These are phyloP conservation scores for Lodderomyces jiufengensis DNA, from an alignment of 1,139 yeast genomes.

Conservation along the genomic window DNA sequence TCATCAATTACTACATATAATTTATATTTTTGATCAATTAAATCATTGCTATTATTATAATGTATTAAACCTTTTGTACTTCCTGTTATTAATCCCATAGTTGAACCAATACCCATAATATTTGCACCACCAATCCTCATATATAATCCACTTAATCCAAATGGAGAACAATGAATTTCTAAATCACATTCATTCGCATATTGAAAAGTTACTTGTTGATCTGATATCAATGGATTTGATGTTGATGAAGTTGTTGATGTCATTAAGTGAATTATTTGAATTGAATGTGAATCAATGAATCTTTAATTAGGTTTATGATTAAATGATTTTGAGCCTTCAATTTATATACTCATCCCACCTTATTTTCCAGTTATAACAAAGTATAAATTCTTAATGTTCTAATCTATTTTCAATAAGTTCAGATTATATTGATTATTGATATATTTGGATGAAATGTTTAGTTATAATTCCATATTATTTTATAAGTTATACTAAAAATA, in stretches of 20 bases:
- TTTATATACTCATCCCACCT: no score
- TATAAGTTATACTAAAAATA: no score
- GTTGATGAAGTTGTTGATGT: constrained; percentile 1
- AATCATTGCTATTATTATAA: constrained; percentile 48
- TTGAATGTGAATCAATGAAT: no score
- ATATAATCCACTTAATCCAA: constrained; percentile 54
- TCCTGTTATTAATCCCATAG: constrained; percentile 57
- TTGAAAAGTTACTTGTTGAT: constrained; percentile 33
- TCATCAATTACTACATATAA: constrained; percentile 51
- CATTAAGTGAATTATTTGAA: no score
- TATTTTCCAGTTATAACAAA: no score
- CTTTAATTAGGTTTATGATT: no score
- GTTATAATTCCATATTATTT: no score
- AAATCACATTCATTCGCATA: constrained; percentile 52
- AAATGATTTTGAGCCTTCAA: no score
- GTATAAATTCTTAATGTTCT: no score
- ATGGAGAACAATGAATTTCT: constrained; percentile 57
- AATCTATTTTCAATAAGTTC: no score
- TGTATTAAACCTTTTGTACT: constrained; percentile 49
- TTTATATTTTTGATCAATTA: constrained; percentile 48
- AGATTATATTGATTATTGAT: no score
- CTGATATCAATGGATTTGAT: constrained; percentile 1
- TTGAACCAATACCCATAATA: constrained; percentile 54
- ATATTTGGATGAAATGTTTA: no score
- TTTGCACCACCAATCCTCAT: constrained; percentile 51